Evolutionary conservation across 306 rosid genomes (phyloP), one percentile per base, ranked within the genome.

Genomic region (Ammopiptanthus mongolicus): DNA sequence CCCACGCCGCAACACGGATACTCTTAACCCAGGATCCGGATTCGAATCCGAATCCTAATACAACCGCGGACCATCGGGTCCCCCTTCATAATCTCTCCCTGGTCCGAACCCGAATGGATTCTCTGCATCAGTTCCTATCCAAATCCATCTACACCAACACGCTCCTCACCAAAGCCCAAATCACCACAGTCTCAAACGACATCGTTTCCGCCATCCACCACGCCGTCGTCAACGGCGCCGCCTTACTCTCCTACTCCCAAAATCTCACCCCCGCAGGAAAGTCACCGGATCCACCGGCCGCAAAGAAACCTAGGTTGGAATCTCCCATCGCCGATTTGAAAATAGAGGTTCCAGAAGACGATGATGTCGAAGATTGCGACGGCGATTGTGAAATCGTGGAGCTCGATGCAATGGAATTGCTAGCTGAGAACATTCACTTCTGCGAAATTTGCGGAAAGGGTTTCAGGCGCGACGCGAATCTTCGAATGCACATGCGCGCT

Each of bases 371-470:
- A 9, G 34, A 57, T n/a, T 39, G 7, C 8, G 85, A 69, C 34
- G 52, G 1, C 3, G 86, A 86, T 18, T 25, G 73, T 5, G 97
- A 88, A 63, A 84, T 91, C 51, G 89, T 88, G 78, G 97, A 94
- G 85, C 82, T 91, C 17, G 98, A 94, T 37, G 90, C 96, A 9
- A 67, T 84, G 65, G 95, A 94, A 39, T 23, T 94, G 52, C 91
- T 94, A 3, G 96, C 88, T 2, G 93, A 91, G 75, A 92, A 88
- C 83, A 51, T 88, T 47, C 98, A 94, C 62, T 86, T 88, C 82
- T 94, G 98, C 72, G 97, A 94, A 69, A 88, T 91, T 21, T 94
- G 98, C 65, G 98, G 98, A 8, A 94, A 94, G 51, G 98, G 96
- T 0, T 94, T 94, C 85, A 88, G 86, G 75, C 94, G 98, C 1